Evolutionary conservation across 2,329 filamentous ascomycete genomes (phyloP).

Genomic region (Fusarium ramigenum): DNA sequence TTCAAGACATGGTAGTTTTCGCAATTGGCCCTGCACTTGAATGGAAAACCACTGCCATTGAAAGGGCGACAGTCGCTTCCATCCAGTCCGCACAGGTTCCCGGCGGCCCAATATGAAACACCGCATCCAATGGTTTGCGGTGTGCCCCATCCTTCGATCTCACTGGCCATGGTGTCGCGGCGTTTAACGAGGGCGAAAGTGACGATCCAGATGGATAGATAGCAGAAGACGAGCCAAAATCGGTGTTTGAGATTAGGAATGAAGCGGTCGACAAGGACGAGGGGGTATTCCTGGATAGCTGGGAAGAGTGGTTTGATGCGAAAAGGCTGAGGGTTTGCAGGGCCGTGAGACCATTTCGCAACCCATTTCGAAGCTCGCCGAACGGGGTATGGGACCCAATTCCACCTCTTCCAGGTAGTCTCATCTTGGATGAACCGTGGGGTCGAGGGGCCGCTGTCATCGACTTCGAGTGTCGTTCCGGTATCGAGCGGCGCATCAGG

Average conservation of each 20-base stretch:
- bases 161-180: slow-evolving; percentile 65
- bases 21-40: slow-evolving; percentile 80
- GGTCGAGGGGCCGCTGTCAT: slow-evolving; percentile 56
- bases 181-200: slow-evolving; percentile 75
- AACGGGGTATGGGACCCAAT: slow-evolving; percentile 67
- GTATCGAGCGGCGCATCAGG: slow-evolving; percentile 55
- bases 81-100: slow-evolving; percentile 78
- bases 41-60: slow-evolving; percentile 73
- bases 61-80: slow-evolving; percentile 81
- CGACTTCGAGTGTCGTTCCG: slow-evolving; percentile 55
- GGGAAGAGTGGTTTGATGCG: slow-evolving; percentile 71
- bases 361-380: slow-evolving; percentile 56
- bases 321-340: slow-evolving; percentile 58
- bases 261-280: slow-evolving; percentile 69
- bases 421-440: slow-evolving; percentile 70
- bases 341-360: slow-evolving; percentile 64
- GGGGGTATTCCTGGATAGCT: slow-evolving; percentile 71
- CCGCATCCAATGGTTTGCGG: slow-evolving; percentile 74
- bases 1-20: slow-evolving; percentile 72
- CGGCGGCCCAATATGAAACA: slow-evolving; percentile 74
- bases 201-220: slow-evolving; percentile 74
- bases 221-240: slow-evolving; percentile 65
- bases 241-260: slow-evolving; percentile 69
- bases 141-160: slow-evolving; percentile 73
- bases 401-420: slow-evolving; percentile 56